Conservation (phyloP, 2,329 filamentous ascomycete species). For the Calonectria pseudoreteaudii region DNA sequence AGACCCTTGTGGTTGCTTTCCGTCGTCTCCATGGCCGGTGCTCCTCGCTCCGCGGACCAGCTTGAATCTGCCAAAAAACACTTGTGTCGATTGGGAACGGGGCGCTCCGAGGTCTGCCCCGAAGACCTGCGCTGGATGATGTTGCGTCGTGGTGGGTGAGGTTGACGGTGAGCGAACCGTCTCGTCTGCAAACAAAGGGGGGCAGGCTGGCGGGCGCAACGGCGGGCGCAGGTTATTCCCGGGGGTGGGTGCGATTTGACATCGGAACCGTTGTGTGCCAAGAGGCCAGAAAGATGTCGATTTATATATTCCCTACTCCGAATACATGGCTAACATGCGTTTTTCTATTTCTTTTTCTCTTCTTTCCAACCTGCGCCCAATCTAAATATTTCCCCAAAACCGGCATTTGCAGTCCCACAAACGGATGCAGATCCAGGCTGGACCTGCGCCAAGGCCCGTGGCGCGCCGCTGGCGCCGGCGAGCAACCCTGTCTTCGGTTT, state of each 20-base stretch:
- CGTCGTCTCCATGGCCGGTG: background rate
- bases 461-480: conserved; percentile 11
- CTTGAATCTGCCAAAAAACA: background rate
- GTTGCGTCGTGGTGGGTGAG: background rate
- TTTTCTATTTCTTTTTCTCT: background rate
- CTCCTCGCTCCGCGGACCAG: background rate
- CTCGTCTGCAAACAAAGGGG: background rate
- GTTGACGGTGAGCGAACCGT: background rate
- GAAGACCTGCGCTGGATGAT: background rate
- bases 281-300: background rate
- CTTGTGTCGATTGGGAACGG: background rate
- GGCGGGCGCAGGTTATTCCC: background rate
- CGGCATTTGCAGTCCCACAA: background rate
- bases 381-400: background rate
- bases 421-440: background rate
- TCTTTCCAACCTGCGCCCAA: background rate
- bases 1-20: conserved; percentile 4
- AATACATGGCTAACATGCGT: background rate
- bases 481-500: conserved; percentile 11
- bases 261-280: background rate
- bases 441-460: background rate
- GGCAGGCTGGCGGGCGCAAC: background rate
- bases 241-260: background rate
- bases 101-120: background rate
- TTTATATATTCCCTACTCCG: background rate